Conservation (phyloP, 1,139 yeast genomes). For the Hemisphaericaspora lyxosophila region DNA sequence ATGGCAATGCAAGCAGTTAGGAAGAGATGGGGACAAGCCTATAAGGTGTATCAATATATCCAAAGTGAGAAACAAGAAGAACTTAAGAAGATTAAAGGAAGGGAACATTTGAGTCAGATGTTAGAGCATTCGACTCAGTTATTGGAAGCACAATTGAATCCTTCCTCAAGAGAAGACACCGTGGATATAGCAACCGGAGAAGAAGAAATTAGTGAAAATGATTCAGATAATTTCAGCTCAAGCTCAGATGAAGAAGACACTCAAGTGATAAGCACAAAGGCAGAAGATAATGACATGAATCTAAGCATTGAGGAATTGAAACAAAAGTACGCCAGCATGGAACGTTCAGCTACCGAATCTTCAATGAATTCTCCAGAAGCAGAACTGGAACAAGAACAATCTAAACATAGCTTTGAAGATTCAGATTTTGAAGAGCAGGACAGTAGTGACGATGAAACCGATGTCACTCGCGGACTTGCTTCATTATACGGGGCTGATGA, state of each 20-base stretch:
- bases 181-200: slow-evolving; percentile 19
- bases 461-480: slow-evolving; percentile 28
- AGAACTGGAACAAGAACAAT: background rate
- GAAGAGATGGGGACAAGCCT: slow-evolving; percentile 89
- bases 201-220: slow-evolving; percentile 16
- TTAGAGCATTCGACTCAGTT: slow-evolving; percentile 88
- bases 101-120: slow-evolving; percentile 85
- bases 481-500: slow-evolving; percentile 29
- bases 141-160: slow-evolving; percentile 75
- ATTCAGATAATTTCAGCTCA: slow-evolving; percentile 20
- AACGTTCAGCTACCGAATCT: slow-evolving; percentile 20
- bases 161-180: slow-evolving; percentile 28
- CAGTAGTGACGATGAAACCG: slow-evolving; percentile 22
- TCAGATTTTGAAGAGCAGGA: slow-evolving; percentile 17
- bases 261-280: slow-evolving; percentile 16
- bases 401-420: slow-evolving; percentile 1
- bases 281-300: slow-evolving; percentile 40
- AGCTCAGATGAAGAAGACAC: slow-evolving; percentile 33
- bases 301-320: slow-evolving; percentile 66
- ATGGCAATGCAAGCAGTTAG: slow-evolving; percentile 80
- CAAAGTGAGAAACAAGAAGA: slow-evolving; percentile 62
- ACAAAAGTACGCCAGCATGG: slow-evolving; percentile 60
- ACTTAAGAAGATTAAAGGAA: slow-evolving; percentile 73
- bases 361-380: slow-evolving; percentile 11
- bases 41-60: slow-evolving; percentile 66